Evolutionary conservation across 371 early-diverging fungal species (phyloP), one percentile per base, ranked within the genome.

Genomic region (Rhizopus sp.): DNA sequence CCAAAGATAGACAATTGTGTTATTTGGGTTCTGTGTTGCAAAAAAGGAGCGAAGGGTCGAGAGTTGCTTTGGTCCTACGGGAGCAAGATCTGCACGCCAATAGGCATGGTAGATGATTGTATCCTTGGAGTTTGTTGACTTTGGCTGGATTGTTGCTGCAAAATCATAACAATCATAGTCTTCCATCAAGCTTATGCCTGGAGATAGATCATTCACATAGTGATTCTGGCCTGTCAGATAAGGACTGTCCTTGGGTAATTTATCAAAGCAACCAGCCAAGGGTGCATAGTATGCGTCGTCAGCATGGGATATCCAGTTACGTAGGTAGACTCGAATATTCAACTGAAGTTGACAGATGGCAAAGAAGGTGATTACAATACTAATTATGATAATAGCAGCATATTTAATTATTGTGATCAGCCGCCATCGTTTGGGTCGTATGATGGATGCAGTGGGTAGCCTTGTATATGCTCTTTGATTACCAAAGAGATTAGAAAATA

Each of bases 131-230:
- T 34, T 12, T 3, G 33, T 46, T 3, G 57, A 39, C 7, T 57
- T 51, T 17, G 66, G 38, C 37, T 47, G 49, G 30, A 81, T 75
- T 2, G 75, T 75, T 0, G 72, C 68, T 16, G 82, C 79, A 54
- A 72, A 81, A 56, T 81, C 79, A 50, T 77, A 81, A 50, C 82
- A 81, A 50, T 81, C 82, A 29, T 68, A 77, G 47, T 72, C 82
- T 39, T 79, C 72, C 50, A 73, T 58, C 7, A 81, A 40, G 31
- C 70, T 68, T 13, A 77, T 61, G 45, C 78, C 76, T 0, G 82
- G 77, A n/a, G 73, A 56, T 9, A 81, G 60, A 44, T 78, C 76
- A 47, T 81, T 68, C 5, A 46, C 48, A 40, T 73, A 74, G 17
- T 66, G 59, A 17, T 49, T 45, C 15, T 59, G 46, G 7, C 72